Base-by-base conservation (phyloP, 495 filamentous ascomycete genomes). In the Usnea hakonensis region DNA sequence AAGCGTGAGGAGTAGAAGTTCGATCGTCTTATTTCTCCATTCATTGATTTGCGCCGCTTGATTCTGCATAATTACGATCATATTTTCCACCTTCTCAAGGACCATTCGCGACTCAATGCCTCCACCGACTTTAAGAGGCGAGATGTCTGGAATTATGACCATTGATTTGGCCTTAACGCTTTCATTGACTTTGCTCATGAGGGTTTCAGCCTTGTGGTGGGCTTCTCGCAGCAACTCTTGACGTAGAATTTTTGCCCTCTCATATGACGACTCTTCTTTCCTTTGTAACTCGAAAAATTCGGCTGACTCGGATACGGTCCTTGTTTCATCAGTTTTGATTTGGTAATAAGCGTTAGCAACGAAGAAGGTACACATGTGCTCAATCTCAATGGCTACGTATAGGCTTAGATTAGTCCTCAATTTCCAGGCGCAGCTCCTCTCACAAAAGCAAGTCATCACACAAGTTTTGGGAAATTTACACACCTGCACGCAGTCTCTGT, bases 331-430 rank as follows among this genome's bases (percentile, higher is more conserved):
- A 0, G 78, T 77, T 67, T 94, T 96, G 54, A 94, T 85, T 69
- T 95, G 88, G 69, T 81, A 96, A 62, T 87, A 89, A 1, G 83
- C 87, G 64, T 91, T 96, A 33, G 85, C 90, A 21, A 85, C 84
- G 71, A 95, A 96, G 72, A 96, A 97, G 0, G 83, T 77, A 44
- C 87, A 90, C 62, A 85, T 83, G 67, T 97, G 93, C 64, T 92
- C 82, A 43, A 95, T 69, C 70, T 95, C 90, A 5, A 97, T 78
- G 23, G 90, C 83, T 41, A 6, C 21, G 21, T 26, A 14, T 26
- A 21, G 14, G 23, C 14, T 46, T 7, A 46, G 13, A 21, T 46
- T 46, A 46, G 43, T 21, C 0, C 26, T 26, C 11, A 9, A 46
- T 46, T 9, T 46, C 43, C n/a, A 46, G 41, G 21, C 43, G 43